These are phyloP conservation scores for Cercospora brassicicola DNA, from an alignment of 2,329 filamentous ascomycete genomes.

Conservation along the genomic window DNA sequence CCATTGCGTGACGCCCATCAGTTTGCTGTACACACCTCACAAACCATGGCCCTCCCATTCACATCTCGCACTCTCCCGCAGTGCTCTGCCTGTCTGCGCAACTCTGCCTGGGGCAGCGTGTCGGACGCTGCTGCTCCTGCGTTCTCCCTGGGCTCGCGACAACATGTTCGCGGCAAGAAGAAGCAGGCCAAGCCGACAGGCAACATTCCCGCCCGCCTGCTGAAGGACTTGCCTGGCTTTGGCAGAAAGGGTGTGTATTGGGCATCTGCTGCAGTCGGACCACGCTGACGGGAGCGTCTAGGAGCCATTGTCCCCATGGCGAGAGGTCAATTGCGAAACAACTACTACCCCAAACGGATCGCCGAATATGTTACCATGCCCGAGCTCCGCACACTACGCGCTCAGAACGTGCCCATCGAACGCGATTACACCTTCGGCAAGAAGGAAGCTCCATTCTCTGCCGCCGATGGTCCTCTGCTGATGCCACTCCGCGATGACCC, in stretches of 20 bases:
- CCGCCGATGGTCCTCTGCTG: conserved; percentile 4
- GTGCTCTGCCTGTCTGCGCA: conserved; percentile 36
- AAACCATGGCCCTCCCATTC: conserved; percentile 29
- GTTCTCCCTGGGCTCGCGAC: conserved; percentile 21
- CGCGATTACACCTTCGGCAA: conserved; percentile 50
- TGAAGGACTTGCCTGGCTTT: conserved; percentile 55
- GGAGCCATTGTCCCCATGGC: conserved; percentile 55
- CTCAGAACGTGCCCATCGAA: conserved; percentile 47
- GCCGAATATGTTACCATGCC: conserved; percentile 54
- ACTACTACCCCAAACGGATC: conserved; percentile 53
- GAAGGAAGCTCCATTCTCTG: conserved; percentile 8
- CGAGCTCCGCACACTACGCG: conserved; percentile 49
- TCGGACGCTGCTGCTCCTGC: conserved; percentile 16
- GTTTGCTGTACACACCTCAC: neutral
- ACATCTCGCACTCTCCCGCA: conserved; percentile 29
- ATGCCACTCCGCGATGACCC: conserved; percentile 20
- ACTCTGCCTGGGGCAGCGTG: conserved; percentile 24
- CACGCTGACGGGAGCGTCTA: conserved; percentile 33
- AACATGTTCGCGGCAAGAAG: conserved; percentile 42
- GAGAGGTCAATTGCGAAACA: conserved; percentile 57
- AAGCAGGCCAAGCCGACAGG: conserved; percentile 35
- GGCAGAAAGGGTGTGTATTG: conserved; percentile 47
- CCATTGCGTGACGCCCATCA: conserved; percentile 2
- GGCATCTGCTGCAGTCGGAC: neutral
- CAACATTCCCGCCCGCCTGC: conserved; percentile 53